Evolutionary conservation across 805 yeast species (phyloP).

Genomic region (Yueomyces sinensis): DNA sequence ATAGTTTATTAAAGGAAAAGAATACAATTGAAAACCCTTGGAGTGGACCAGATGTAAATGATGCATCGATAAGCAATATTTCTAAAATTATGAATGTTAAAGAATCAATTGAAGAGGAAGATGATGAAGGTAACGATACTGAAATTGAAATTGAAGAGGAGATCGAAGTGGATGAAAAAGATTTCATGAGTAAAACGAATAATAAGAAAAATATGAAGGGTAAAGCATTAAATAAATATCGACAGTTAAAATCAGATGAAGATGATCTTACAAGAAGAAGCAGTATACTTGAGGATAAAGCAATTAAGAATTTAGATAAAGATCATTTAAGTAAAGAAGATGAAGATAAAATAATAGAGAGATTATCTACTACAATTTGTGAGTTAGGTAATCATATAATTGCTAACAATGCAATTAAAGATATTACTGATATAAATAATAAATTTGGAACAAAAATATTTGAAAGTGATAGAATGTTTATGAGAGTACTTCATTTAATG

Average conservation of each 20-base stretch:
- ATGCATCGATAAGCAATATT: background rate
- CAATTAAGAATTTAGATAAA: background rate
- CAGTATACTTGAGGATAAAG: background rate
- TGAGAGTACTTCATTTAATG: conserved; percentile 35
- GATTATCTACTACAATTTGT: conserved; percentile 29
- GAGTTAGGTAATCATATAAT: conserved; percentile 43
- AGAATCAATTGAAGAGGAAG: background rate
- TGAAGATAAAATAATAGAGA: conserved; percentile 19
- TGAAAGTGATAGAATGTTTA: conserved; percentile 42
- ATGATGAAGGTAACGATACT: background rate
- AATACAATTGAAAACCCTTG: conserved; percentile 15
- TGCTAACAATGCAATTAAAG: conserved; percentile 42
- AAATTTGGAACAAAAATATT: conserved; percentile 36
- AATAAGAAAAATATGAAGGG: background rate
- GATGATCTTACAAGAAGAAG: too few species aligned
- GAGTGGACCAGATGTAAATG: conserved; percentile 3
- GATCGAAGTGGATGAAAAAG: background rate
- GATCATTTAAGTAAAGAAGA: conserved; percentile 1
- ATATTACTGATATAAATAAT: conserved; percentile 40
- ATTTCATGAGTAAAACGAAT: background rate
- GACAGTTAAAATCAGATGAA: background rate
- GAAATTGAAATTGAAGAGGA: background rate
- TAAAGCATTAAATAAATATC: background rate
- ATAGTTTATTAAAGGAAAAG: conserved; percentile 12
- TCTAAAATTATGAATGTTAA: background rate